These are phyloP conservation scores for Diddensiella santjacobensis DNA, from an alignment of 805 yeast species.

Conservation along the genomic window DNA sequence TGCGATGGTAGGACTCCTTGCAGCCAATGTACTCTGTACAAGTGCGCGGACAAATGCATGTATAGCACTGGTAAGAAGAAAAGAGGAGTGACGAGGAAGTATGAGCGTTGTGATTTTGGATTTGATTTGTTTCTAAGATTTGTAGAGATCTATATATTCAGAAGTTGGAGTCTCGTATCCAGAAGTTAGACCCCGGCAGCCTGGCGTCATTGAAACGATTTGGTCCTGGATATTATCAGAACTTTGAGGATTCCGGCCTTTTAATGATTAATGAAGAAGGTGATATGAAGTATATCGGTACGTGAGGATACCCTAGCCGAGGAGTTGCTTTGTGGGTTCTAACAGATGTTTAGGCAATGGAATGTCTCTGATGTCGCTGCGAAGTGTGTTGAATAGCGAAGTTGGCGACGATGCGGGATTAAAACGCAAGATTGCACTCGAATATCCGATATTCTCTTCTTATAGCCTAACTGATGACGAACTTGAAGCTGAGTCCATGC, in stretches of 20 bases:
- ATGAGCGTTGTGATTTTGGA: no score
- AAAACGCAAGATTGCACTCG: not conserved
- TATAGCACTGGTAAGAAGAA: not conserved
- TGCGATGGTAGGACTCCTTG: slow-evolving; percentile 49
- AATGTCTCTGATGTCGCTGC: not conserved
- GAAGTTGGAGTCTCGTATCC: not conserved
- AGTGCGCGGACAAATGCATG: slow-evolving; percentile 29
- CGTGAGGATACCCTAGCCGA: no score
- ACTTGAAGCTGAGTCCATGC: not conserved
- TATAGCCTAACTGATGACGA: not conserved
- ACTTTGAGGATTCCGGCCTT: not conserved
- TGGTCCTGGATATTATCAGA: not conserved
- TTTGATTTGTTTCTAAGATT: no score
- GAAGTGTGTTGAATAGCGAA: not conserved
- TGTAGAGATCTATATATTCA: not conserved
- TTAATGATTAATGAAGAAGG: not conserved
- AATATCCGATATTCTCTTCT: not conserved
- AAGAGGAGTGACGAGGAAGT: not conserved
- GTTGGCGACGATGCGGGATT: not conserved
- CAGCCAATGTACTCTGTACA: slow-evolving; percentile 37
- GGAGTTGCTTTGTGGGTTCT: no score
- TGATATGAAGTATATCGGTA: not conserved
- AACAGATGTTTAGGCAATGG: not conserved
- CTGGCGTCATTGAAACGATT: not conserved
- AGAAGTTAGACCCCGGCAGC: not conserved